A percentile compares a stretch with the other conserved stretches of the same genome.
These are phyloP conservation scores for Myriosclerotinia scirpicola DNA, from an alignment of 2,329 filamentous ascomycete genomes.

Conservation along the genomic window DNA sequence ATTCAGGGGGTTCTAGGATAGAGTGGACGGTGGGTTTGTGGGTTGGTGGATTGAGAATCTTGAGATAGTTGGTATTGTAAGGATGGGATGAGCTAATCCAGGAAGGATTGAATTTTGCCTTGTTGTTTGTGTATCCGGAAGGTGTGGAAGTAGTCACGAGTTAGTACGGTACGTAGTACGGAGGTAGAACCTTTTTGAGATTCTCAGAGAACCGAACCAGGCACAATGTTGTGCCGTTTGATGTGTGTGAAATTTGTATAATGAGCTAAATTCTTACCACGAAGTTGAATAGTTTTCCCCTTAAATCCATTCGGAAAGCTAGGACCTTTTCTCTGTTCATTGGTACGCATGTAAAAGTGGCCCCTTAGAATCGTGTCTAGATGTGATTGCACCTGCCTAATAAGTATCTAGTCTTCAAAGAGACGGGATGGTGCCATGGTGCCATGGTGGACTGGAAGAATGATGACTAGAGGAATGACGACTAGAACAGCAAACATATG, in stretches of 20 bases:
- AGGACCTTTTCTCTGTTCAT: constrained; percentile 13
- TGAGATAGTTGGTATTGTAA: not conserved
- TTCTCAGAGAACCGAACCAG: not conserved
- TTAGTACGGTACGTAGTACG: constrained; percentile 1
- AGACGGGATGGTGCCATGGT: not conserved
- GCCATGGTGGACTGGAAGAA: too few species aligned
- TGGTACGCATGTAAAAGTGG: constrained; percentile 14
- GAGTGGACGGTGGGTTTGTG: not conserved
- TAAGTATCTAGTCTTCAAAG: not conserved
- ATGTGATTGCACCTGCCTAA: constrained; percentile 1
- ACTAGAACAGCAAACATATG: too few species aligned
- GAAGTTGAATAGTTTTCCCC: not conserved
- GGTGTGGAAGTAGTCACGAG: constrained; percentile 24
- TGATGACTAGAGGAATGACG: too few species aligned
- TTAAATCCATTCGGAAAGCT: not conserved
- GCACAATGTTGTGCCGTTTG: not conserved
- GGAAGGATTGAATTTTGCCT: not conserved
- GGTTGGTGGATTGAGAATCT: not conserved
- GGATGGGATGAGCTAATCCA: not conserved
- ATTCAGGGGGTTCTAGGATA: not conserved
- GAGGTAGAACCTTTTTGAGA: constrained; percentile 12
- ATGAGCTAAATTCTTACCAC: not conserved
- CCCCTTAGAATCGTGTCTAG: constrained; percentile 14
- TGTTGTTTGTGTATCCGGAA: constrained; percentile 10
- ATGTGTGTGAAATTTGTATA: too few species aligned